Evolutionary conservation across 257 asterid genomes (phyloP), one percentile per base, ranked within the genome.

Genomic region (Solanum gandarillasii): DNA sequence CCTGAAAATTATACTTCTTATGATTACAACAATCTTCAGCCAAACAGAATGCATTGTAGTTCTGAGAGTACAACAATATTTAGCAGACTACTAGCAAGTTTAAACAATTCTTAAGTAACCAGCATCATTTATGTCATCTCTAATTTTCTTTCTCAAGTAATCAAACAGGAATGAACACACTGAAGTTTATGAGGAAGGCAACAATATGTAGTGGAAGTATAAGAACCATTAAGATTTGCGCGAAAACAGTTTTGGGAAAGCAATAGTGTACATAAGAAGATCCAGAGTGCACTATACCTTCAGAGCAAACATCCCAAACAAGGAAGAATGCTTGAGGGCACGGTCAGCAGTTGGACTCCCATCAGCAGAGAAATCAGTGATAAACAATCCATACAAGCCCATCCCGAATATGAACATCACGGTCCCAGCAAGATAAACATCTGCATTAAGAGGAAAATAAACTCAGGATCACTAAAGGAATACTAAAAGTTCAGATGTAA

Each of bases 351-450:
- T 70, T 25, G 98, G 89, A 16, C 91, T 87, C 29, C 90, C 92
- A 76, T 93, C 88, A 67, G 91, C 91, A 78, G 94, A 85, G 88
- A 90, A 94, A 52, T 96, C 95, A 83, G 96, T 89, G 90, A 96
- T 96, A 86, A 96, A 96, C 75, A 96, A 89, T 78, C 98, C 99
- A 62, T 96, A 95, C 93, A 96, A 88, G 73, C 99, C 99, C 99
- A 95, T 96, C 39, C 98, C 99, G 46, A 96, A 96, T 88, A 96
- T 96, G 81, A 96, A 88, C 98, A 96, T 96, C 32, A 96, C 98
- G 3, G 99, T 96, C 90, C 99, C 99, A 76, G 98, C 99, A 88
- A 96, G 98, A 88, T 95, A 95, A 76, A 94, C 96, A 90, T 95
- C 98, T 95, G 94, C 48, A 46, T 46, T 46, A 73, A 52, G 38